phyloP scores from a whole-genome alignment of 75 land plant genomes.

The Selaginella tamariscina region DNA sequence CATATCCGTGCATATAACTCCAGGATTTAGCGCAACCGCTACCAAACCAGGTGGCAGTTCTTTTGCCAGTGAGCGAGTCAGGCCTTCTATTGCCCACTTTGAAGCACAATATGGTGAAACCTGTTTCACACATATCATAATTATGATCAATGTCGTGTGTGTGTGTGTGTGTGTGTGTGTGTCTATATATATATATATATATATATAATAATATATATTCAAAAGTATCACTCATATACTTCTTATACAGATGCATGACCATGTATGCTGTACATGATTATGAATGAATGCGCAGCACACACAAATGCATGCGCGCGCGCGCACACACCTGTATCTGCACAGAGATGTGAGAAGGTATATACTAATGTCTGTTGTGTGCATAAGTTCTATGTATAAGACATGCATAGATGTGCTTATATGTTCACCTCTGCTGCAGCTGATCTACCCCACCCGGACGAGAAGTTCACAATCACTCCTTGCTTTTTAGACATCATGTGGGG shows the following conservation, averaged over 20 bases:
- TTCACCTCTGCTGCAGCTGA: slow-evolving; percentile 78
- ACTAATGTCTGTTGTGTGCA: background rate
- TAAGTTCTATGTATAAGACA: background rate
- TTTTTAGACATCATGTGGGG: slow-evolving; percentile 50
- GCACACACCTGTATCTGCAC: too few species aligned
- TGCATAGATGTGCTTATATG: slow-evolving; percentile 13
- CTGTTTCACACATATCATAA: too few species aligned
- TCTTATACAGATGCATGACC: too few species aligned
- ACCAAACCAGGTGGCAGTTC: slow-evolving; percentile 64
- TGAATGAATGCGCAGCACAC: too few species aligned
- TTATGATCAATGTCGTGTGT: too few species aligned
- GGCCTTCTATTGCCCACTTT: slow-evolving; percentile 79
- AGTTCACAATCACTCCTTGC: slow-evolving; percentile 59
- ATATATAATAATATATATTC: too few species aligned
- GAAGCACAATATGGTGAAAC: slow-evolving; percentile 80
- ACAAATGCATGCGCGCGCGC: too few species aligned
- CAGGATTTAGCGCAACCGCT: slow-evolving; percentile 56
- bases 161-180: too few species aligned
- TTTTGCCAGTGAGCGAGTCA: slow-evolving; percentile 55
- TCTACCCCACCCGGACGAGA: slow-evolving; percentile 93
- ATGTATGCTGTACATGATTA: too few species aligned
- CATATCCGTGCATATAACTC: slow-evolving; percentile 68
- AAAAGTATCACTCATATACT: too few species aligned
- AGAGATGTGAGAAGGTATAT: too few species aligned
- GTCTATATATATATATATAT: too few species aligned